Base-by-base conservation (phyloP, 371 early-diverging fungal genomes). In the Coemansia sp. region DNA sequence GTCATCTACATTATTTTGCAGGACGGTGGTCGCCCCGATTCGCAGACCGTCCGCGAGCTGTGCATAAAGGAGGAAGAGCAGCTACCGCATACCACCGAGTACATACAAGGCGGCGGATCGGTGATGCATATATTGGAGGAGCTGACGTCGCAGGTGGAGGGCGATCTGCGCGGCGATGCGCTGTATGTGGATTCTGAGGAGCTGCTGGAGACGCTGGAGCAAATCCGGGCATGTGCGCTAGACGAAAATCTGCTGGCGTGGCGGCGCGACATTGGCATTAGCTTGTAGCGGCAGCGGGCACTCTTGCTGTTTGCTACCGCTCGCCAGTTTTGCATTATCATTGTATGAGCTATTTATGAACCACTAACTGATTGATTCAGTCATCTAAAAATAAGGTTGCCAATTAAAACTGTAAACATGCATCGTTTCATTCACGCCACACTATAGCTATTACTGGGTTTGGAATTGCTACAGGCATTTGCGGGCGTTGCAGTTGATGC, bases 401-500 rank as follows among this genome's bases (percentile, higher is more conserved):
- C 20, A 20, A 20, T 20, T 20, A 20, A 20, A 20, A 20, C 20
- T 20, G 20, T 20, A 20, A 20, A 36, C 8, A 36, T 36, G 5
- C 38, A 36, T 20, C 20, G 20, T 20, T 20, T 36, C 8, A 45
- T 45, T 16, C 8, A 7, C 47, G 5, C 47, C 47, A 47, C 16
- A 20, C 20, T 16, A 36, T 20, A 53, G 2, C 51, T 3, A 30
- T 33, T 33, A 43, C 31, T 51, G 33, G 35, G 20, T n/a, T n/a
- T 33, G 31, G 10, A 11, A 9, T 10, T 16, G 10, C 30, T 49
- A 49, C 10, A 52, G 33, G 45, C 77, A 77, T 53, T 77, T 75
- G 41, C 77, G 69, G 7, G 77, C 77, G 42, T 77, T 77, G 58
- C 69, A 71, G 42, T 77, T 77, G 40, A 77, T 67, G 55, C 77